phyloP scores from a whole-genome alignment of 2,329 filamentous ascomycete species.

The Neonectria magnoliae region DNA sequence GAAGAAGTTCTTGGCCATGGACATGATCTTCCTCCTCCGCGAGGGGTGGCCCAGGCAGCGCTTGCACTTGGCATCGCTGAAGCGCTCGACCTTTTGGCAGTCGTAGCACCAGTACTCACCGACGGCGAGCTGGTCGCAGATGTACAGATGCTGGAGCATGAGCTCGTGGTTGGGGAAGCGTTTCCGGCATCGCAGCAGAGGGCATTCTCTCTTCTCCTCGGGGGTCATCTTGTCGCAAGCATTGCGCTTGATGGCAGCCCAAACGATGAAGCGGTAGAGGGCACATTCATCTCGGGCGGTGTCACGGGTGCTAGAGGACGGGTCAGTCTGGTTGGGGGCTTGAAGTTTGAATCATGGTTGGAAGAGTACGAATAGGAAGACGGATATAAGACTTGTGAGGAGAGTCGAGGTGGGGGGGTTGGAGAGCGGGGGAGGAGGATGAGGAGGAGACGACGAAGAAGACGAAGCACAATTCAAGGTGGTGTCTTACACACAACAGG shows the following conservation, averaged over 20 bases:
- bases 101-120: slow-evolving; percentile 68
- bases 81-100: slow-evolving; percentile 61
- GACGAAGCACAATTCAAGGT: slow-evolving; percentile 11
- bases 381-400: not conserved
- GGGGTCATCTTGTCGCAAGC: slow-evolving; percentile 57
- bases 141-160: slow-evolving; percentile 64
- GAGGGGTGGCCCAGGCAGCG: slow-evolving; percentile 61
- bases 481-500: slow-evolving; percentile 49
- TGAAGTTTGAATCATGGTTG: not conserved
- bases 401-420: not conserved
- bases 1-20: slow-evolving; percentile 65
- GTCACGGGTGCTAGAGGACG: slow-evolving; percentile 52
- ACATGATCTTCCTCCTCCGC: slow-evolving; percentile 62
- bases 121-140: slow-evolving; percentile 57
- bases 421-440: not conserved
- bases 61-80: slow-evolving; percentile 62
- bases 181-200: slow-evolving; percentile 61
- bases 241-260: slow-evolving; percentile 66
- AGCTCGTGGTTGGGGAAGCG: slow-evolving; percentile 62
- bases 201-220: slow-evolving; percentile 61
- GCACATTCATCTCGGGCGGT: slow-evolving; percentile 61
- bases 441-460: slow-evolving; percentile 7
- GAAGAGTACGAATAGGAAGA: not conserved
- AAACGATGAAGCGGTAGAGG: slow-evolving; percentile 65
- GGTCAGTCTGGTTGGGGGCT: slow-evolving; percentile 29